These are phyloP conservation scores for Turritis glabra DNA, from an alignment of 345 rosid genomes.

Conservation along the genomic window DNA sequence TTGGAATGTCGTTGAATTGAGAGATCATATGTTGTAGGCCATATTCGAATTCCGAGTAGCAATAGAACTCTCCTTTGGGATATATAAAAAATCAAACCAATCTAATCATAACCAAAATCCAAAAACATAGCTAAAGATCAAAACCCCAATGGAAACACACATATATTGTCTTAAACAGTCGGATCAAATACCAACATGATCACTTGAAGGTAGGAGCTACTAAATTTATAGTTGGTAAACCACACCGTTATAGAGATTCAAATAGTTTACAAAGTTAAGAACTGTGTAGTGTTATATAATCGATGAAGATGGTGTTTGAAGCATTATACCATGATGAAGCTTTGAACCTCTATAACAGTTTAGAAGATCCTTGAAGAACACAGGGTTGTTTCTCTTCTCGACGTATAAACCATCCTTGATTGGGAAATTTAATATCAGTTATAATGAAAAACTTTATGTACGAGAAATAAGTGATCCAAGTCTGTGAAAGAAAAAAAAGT, in stretches of 20 bases:
- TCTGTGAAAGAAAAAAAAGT: neutral
- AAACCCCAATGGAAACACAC: too few species aligned
- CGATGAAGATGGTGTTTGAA: neutral
- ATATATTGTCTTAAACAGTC: too few species aligned
- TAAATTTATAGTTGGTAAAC: neutral
- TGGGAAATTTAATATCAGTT: neutral
- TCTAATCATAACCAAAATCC: too few species aligned
- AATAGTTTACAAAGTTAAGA: neutral
- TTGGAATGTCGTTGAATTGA: too few species aligned
- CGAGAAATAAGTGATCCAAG: neutral
- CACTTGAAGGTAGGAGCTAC: neutral
- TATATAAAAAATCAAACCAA: too few species aligned
- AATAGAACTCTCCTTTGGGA: too few species aligned
- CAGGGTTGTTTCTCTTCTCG: neutral
- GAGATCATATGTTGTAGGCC: too few species aligned
- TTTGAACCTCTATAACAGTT: neutral
- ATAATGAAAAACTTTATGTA: conserved; percentile 7
- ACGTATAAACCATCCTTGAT: neutral
- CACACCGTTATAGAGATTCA: neutral
- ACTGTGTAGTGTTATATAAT: too few species aligned
- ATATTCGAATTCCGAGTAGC: too few species aligned
- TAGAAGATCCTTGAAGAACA: neutral
- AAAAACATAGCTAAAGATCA: too few species aligned
- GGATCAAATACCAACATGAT: neutral
- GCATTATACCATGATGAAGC: neutral